phyloP scores from a whole-genome alignment of 1,284 basidiomycete genomes.

The Porodaedalea pini region DNA sequence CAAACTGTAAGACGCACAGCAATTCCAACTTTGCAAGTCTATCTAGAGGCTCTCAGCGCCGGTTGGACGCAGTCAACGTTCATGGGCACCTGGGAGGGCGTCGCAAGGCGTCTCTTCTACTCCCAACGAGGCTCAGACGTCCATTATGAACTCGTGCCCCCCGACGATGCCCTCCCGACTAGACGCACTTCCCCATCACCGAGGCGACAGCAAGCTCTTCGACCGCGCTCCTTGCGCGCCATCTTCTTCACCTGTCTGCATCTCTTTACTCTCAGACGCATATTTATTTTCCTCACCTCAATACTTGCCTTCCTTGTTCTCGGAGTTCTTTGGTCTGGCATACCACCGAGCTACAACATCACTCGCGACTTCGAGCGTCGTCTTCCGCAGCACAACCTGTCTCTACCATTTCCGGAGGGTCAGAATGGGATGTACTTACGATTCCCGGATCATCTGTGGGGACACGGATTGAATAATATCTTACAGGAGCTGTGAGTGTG shows the following conservation, averaged over 20 bases:
- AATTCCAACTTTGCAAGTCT: too few relatives aligned
- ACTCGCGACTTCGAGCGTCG: constrained; percentile 28
- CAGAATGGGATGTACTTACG: constrained; percentile 20
- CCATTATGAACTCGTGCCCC: constrained; percentile 12
- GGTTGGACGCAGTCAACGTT: too few relatives aligned
- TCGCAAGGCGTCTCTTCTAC: constrained; percentile 14
- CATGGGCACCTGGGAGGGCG: constrained; percentile 18
- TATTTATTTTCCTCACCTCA: constrained; percentile 26
- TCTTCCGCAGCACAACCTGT: constrained; percentile 23
- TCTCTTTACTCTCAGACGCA: constrained; percentile 28
- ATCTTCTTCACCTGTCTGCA: constrained; percentile 16
- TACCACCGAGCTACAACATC: constrained; percentile 38
- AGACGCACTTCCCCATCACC: constrained; percentile 5
- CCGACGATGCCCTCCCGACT: constrained; percentile 9
- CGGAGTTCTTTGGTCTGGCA: constrained; percentile 36
- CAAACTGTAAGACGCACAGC: too few relatives aligned
- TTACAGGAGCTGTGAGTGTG: constrained; percentile 41
- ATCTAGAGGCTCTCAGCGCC: too few relatives aligned
- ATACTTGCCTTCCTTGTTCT: constrained; percentile 30
- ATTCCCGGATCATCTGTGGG: constrained; percentile 22
- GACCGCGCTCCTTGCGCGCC: constrained; percentile 15
- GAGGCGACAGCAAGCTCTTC: neutral
- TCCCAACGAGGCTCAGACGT: neutral
- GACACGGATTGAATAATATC: constrained; percentile 29
- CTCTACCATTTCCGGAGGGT: constrained; percentile 23